phyloP scores from a whole-genome alignment of 2,329 filamentous ascomycete genomes.

The Xylariaceae sp. region DNA sequence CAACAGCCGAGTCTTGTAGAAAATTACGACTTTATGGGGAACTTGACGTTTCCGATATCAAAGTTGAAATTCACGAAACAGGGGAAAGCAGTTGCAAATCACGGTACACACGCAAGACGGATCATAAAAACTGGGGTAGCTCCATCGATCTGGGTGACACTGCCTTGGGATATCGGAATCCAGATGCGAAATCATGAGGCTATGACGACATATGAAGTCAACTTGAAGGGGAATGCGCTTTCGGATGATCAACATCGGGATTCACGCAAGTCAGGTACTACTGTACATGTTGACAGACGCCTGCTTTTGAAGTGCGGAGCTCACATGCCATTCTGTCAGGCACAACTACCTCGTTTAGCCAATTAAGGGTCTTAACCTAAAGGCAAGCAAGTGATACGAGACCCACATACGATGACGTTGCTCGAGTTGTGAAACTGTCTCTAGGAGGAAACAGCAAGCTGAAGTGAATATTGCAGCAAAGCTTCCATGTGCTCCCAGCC shows the following conservation, averaged over 20 bases:
- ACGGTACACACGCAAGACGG: no score
- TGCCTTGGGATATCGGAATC: neutral
- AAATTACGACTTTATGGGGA: neutral
- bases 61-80: no score
- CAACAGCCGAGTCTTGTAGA: neutral
- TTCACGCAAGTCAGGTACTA: neutral
- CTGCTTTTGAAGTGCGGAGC: constrained; percentile 8
- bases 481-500: neutral
- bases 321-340: neutral
- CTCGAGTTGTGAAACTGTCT: neutral
- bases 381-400: constrained; percentile 6
- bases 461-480: no score
- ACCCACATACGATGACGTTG: constrained; percentile 27
- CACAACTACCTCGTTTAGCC: constrained; percentile 2
- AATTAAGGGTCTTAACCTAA: constrained; percentile 4
- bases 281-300: neutral
- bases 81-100: neutral
- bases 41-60: neutral
- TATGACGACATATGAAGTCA: constrained; percentile 24
- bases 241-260: neutral
- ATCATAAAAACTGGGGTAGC: neutral
- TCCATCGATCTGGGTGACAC: constrained; percentile 8
- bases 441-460: neutral
- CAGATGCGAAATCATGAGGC: neutral
- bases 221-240: neutral